These are phyloP conservation scores for Yarrowia deformans DNA, from an alignment of 805 yeast species.

Conservation along the genomic window DNA sequence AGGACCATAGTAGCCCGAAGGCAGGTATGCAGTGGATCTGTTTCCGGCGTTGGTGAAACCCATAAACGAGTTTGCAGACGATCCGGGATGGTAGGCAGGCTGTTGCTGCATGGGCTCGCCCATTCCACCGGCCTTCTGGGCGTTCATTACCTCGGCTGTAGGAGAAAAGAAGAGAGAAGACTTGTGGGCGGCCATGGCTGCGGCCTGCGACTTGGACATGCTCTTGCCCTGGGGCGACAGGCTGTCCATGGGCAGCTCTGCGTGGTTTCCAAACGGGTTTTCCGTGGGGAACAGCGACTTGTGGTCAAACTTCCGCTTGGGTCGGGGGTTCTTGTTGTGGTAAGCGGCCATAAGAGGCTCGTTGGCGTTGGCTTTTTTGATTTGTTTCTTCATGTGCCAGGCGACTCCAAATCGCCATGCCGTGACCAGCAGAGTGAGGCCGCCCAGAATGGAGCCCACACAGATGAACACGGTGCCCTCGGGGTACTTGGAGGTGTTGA, in stretches of 20 bases:
- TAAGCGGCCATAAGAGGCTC: conserved; percentile 36
- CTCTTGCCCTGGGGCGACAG: conserved; percentile 37
- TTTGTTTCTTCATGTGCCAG: conserved; percentile 57
- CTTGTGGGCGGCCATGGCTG: conserved; percentile 41
- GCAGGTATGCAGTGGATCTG: conserved; percentile 46
- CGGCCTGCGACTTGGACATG: conserved; percentile 37
- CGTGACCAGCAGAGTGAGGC: conserved; percentile 59
- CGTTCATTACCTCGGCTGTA: conserved; percentile 73
- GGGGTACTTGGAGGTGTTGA: conserved; percentile 60
- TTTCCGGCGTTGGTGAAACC: conserved; percentile 35
- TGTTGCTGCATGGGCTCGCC: conserved; percentile 18
- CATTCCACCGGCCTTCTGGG: conserved; percentile 45
- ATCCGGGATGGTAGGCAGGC: conserved; percentile 16
- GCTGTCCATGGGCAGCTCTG: conserved; percentile 29
- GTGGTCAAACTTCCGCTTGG: conserved; percentile 30
- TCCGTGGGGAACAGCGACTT: conserved; percentile 22
- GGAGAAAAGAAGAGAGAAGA: conserved; percentile 72
- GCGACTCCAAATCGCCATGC: conserved; percentile 62
- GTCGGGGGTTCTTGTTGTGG: conserved; percentile 18
- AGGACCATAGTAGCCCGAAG: conserved; percentile 47
- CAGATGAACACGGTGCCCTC: conserved; percentile 85
- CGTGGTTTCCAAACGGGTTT: conserved; percentile 40
- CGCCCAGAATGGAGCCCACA: conserved; percentile 73
- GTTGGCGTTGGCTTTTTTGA: conserved; percentile 55
- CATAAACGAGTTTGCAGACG: conserved; percentile 36